Evolutionary conservation across 306 rosid species (phyloP).

Genomic region (Castanea sativa): DNA sequence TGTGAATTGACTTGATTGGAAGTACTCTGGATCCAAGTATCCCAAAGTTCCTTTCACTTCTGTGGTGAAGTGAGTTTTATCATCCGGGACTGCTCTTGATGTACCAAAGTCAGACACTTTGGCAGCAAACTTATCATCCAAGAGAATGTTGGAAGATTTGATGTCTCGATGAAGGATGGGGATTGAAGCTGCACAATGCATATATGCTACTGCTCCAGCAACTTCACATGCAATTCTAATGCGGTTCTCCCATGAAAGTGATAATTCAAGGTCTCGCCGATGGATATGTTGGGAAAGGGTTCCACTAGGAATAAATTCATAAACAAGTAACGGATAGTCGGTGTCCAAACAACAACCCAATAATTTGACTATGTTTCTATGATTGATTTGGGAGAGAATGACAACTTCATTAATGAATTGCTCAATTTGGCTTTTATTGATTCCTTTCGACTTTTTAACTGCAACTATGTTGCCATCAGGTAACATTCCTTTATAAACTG

Average conservation of each 20-base stretch:
- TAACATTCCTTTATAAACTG: slow-evolving; percentile 29
- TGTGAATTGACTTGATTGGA: slow-evolving; percentile 32
- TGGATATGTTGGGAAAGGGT: slow-evolving; percentile 35
- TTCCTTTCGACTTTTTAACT: slow-evolving; percentile 19
- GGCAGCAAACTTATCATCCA: slow-evolving; percentile 33
- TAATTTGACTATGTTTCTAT: slow-evolving; percentile 32
- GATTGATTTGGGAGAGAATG: slow-evolving; percentile 32
- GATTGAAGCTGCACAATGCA: slow-evolving; percentile 55
- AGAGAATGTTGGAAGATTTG: slow-evolving; percentile 24
- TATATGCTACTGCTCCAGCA: slow-evolving; percentile 63
- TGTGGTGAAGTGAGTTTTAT: slow-evolving; percentile 55
- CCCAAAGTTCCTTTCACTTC: slow-evolving; percentile 20
- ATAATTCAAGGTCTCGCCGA: not conserved
- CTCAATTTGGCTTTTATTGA: not conserved
- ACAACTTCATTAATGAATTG: slow-evolving; percentile 36
- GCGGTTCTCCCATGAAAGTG: slow-evolving; percentile 33
- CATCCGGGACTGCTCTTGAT: slow-evolving; percentile 51
- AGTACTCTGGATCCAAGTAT: slow-evolving; percentile 15
- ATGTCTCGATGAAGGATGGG: slow-evolving; percentile 24
- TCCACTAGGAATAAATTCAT: slow-evolving; percentile 58
- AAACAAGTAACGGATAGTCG: slow-evolving; percentile 12
- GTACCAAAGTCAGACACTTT: slow-evolving; percentile 48
- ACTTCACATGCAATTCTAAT: slow-evolving; percentile 56
- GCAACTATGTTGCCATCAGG: slow-evolving; percentile 32
- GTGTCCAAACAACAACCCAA: slow-evolving; percentile 13